A percentile compares a stretch with the other conserved stretches of the same genome.
These are phyloP conservation scores for Chlamydomonas reinhardtii DNA, from an alignment of 163 green algal genomes.

Conservation along the genomic window DNA sequence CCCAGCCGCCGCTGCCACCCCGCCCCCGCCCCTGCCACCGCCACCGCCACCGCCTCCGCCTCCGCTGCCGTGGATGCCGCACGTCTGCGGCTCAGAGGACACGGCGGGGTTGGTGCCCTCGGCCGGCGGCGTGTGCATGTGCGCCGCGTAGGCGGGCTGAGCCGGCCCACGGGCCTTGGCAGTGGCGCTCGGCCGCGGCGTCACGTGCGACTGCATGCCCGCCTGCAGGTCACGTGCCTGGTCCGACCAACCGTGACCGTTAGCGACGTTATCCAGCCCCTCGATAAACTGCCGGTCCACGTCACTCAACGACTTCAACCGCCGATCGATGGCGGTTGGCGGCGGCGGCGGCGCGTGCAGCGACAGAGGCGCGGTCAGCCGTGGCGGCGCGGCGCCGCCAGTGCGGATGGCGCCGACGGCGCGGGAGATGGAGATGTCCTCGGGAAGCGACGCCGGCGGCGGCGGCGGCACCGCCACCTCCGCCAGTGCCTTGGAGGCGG, in stretches of 20 bases:
- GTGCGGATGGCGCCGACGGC: no score
- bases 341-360: not conserved
- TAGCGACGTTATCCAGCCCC: not conserved
- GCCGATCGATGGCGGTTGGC: not conserved
- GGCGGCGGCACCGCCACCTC: no score
- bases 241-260: not conserved
- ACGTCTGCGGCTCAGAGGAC: constrained; percentile 10
- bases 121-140: not conserved
- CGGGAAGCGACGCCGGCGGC: no score
- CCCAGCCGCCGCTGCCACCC: not conserved
- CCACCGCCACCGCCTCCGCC: not conserved
- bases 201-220: not conserved
- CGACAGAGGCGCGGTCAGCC: not conserved
- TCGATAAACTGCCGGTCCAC: constrained; percentile 45
- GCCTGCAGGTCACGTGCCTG: not conserved
- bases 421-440: no score
- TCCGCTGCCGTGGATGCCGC: constrained; percentile 4
- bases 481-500: not conserved
- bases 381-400: no score
- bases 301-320: constrained; percentile 4
- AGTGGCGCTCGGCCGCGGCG: not conserved
- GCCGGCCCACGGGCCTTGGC: not conserved
- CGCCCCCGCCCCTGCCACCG: not conserved
- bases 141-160: not conserved
- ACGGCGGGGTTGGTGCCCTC: not conserved